A percentile compares a stretch with the other conserved stretches of the same genome.
phyloP scores from a whole-genome alignment of 1,284 basidiomycete species.

The Ganoderma lingzhi region DNA sequence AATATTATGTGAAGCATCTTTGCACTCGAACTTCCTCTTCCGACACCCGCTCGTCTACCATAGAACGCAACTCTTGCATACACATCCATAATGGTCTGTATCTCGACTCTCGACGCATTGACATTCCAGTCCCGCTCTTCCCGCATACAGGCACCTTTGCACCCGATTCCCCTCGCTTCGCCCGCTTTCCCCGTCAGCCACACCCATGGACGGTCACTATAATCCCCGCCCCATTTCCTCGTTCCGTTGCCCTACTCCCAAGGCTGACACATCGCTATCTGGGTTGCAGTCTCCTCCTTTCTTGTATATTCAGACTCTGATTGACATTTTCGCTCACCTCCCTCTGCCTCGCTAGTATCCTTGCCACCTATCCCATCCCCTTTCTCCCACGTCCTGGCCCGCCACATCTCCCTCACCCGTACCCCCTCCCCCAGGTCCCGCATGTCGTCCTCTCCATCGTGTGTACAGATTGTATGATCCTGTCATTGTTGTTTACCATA shows the following conservation, averaged over 20 bases:
- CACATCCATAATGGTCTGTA: conserved; percentile 36
- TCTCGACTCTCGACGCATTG: conserved; percentile 13
- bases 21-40: conserved; percentile 17
- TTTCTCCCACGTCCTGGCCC: conserved; percentile 2
- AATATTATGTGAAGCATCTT: conserved; percentile 67
- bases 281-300: conserved; percentile 26
- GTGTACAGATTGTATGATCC: conserved; percentile 39
- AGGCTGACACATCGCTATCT: conserved; percentile 32
- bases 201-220: conserved; percentile 1
- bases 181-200: conserved; percentile 8
- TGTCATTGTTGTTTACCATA: conserved; percentile 30
- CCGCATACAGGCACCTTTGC: conserved; percentile 21
- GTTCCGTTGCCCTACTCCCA: conserved; percentile 9
- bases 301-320: conserved; percentile 35
- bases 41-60: conserved; percentile 17
- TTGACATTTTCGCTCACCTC: conserved; percentile 25
- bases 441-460: conserved; percentile 23
- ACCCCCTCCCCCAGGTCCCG: conserved; percentile 8
- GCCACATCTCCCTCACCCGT: not conserved
- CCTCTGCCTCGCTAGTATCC: conserved; percentile 6
- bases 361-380: conserved; percentile 1
- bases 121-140: conserved; percentile 11
- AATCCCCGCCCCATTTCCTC: not conserved
- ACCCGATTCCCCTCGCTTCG: conserved; percentile 15
- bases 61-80: conserved; percentile 35